Percentiles rank a stretch among this genome's conserved stretches.
Conservation (phyloP, 2,329 filamentous ascomycete species). For the Dothiorella sarmentorum region DNA sequence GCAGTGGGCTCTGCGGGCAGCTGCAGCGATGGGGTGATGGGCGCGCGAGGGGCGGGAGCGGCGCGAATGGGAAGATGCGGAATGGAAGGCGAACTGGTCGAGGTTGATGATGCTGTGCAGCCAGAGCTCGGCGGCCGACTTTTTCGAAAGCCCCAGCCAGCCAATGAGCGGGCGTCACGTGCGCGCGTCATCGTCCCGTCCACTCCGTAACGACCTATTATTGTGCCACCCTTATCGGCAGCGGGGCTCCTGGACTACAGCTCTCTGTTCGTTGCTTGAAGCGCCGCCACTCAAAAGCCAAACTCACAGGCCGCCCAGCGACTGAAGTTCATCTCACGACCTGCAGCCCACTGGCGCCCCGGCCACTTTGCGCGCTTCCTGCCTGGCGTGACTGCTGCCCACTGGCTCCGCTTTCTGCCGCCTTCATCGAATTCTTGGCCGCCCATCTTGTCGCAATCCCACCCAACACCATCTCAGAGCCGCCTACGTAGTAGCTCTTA, state of each 20-base stretch:
- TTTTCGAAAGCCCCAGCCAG: slow-evolving; percentile 11
- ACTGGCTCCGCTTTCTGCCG: slow-evolving; percentile 13
- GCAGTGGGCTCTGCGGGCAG: not conserved
- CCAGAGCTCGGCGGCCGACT: slow-evolving; percentile 16
- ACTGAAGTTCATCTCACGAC: slow-evolving; percentile 11
- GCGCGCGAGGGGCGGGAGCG: slow-evolving; percentile 6
- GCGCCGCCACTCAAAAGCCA: too few species aligned
- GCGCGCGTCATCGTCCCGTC: too few species aligned
- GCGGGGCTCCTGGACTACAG: not conserved
- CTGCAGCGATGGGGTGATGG: slow-evolving; percentile 6
- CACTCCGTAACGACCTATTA: too few species aligned
- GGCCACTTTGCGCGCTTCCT: not conserved
- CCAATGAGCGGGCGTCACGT: slow-evolving; percentile 2
- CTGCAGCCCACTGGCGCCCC: slow-evolving; percentile 2
- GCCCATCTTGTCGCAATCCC: not conserved
- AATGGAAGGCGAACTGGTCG: slow-evolving; percentile 6
- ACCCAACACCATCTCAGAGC: slow-evolving; percentile 8
- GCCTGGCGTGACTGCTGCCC: slow-evolving; percentile 13
- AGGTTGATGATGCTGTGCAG: slow-evolving; percentile 16
- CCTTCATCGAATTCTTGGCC: slow-evolving; percentile 3
- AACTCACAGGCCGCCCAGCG: slow-evolving; percentile 11
- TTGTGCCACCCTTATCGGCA: slow-evolving; percentile 5
- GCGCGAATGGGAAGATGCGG: slow-evolving; percentile 12
- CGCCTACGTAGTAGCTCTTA: not conserved
- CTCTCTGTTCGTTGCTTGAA: too few species aligned